phyloP scores from a whole-genome alignment of 345 rosid species.

The Firmiana major region DNA sequence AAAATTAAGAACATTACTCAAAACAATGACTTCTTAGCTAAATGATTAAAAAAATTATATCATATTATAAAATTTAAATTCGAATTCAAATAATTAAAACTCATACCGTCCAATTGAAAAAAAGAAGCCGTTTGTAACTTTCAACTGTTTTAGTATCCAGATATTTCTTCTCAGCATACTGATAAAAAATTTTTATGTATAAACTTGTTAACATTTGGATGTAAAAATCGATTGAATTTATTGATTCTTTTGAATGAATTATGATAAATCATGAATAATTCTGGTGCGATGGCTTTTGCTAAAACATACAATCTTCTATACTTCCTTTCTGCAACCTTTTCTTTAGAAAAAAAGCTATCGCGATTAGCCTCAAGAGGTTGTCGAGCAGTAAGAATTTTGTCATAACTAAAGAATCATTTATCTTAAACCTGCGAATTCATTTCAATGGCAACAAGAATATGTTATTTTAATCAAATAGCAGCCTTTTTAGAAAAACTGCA shows the following conservation, averaged over 20 bases:
- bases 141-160: neutral
- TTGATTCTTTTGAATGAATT: neutral
- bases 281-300: neutral
- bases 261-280: neutral
- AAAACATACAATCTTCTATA: neutral
- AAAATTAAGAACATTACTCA: too few relatives aligned
- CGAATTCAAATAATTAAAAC: too few relatives aligned
- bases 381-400: neutral
- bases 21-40: too few relatives aligned
- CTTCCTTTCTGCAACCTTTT: neutral
- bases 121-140: too few relatives aligned
- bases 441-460: neutral
- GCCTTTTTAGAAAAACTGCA: neutral
- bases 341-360: neutral
- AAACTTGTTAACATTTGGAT: neutral
- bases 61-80: too few relatives aligned
- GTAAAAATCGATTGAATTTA: neutral
- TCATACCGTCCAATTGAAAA: neutral
- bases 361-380: neutral
- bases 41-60: too few relatives aligned
- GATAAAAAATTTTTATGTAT: neutral
- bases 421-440: constrained; percentile 12
- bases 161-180: neutral
- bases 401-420: neutral
- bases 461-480: constrained; percentile 2